These are phyloP conservation scores for Agrocybe pediades DNA, from an alignment of 768 basidiomycete genomes.

Conservation along the genomic window DNA sequence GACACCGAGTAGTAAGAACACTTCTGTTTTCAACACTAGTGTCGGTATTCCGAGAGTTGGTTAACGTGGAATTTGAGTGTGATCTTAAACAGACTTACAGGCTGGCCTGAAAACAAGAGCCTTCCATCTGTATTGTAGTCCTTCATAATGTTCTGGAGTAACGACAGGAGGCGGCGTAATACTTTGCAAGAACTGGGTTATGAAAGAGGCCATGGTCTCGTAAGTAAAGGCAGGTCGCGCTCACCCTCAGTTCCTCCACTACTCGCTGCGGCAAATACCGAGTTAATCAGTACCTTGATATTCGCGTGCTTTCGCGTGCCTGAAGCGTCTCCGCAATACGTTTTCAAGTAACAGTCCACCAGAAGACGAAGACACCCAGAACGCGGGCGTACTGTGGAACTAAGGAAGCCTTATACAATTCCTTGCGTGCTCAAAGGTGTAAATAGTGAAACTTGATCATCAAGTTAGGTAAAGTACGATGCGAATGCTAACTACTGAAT, in stretches of 20 bases:
- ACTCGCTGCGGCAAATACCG: constrained; percentile 11
- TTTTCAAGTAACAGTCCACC: too few species aligned
- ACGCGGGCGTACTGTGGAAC: too few species aligned
- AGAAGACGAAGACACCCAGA: too few species aligned
- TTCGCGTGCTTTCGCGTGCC: too few species aligned
- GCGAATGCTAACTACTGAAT: too few species aligned
- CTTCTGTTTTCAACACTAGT: constrained; percentile 69
- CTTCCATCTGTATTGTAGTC: constrained; percentile 73
- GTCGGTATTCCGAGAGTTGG: not conserved
- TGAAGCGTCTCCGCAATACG: too few species aligned
- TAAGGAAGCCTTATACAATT: too few species aligned
- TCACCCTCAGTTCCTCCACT: not conserved
- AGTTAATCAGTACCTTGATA: not conserved
- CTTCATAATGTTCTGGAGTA: constrained; percentile 65
- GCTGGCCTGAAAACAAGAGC: constrained; percentile 82
- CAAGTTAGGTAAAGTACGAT: too few species aligned
- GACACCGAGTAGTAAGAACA: constrained; percentile 51
- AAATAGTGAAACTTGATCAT: too few species aligned
- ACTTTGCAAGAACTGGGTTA: constrained; percentile 35
- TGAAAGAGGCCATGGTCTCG: constrained; percentile 22
- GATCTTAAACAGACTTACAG: constrained; percentile 39
- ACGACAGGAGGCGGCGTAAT: constrained; percentile 63
- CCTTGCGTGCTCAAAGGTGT: too few species aligned
- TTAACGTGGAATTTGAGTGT: not conserved
- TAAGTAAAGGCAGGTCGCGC: not conserved